These are phyloP conservation scores for Termitomyces sp. DNA, from an alignment of 768 basidiomycete species.

Conservation along the genomic window DNA sequence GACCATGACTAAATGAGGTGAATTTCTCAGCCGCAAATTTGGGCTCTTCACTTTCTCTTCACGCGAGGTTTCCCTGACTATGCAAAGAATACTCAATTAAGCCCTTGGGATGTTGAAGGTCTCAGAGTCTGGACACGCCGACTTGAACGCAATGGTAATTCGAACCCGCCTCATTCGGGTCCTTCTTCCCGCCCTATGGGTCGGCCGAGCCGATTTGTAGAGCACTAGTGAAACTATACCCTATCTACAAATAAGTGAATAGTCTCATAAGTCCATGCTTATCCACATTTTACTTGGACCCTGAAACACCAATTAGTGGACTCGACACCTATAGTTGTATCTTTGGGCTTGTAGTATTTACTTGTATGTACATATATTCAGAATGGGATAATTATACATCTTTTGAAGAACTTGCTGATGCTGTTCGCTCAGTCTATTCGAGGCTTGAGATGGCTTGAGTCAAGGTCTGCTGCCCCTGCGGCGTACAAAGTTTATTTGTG, in stretches of 20 bases:
- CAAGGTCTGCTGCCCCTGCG: no score
- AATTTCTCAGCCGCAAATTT: not conserved
- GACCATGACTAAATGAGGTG: not conserved
- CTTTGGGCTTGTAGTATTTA: not conserved
- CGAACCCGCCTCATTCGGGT: not conserved
- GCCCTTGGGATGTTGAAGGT: not conserved
- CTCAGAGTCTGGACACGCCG: not conserved
- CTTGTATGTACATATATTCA: not conserved
- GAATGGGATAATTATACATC: no score
- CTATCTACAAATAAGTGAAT: not conserved
- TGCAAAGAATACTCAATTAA: not conserved
- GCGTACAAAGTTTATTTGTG: not conserved
- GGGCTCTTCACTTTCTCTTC: constrained; percentile 3
- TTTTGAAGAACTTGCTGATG: not conserved
- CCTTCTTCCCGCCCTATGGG: not conserved
- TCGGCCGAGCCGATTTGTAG: not conserved
- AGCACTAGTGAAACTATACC: not conserved
- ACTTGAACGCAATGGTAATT: not conserved
- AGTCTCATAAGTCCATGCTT: not conserved
- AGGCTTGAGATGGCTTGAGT: no score
- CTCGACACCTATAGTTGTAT: no score
- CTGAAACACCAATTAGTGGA: no score
- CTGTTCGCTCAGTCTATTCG: no score
- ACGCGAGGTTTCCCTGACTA: not conserved
- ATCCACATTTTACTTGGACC: no score